Evolutionary conservation across 78 protist genomes (phyloP).

Genomic region (Chrysochromulina parva): DNA sequence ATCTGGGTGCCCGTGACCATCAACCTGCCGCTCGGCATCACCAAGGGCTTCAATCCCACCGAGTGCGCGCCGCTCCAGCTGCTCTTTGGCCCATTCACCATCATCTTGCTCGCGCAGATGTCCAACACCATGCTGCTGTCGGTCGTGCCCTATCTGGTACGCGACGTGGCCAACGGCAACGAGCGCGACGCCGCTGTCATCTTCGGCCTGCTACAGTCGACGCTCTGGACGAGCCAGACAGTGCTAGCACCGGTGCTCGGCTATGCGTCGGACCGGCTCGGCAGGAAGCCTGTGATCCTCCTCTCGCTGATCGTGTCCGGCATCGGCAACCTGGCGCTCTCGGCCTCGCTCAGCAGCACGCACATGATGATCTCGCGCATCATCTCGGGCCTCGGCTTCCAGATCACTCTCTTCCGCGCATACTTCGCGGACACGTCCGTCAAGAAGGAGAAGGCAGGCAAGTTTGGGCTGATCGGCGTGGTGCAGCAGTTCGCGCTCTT

Average conservation of each 20-base stretch:
- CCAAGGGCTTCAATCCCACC: background rate
- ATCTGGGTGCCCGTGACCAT: slow-evolving; percentile 14
- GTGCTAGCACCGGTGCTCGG: slow-evolving; percentile 5
- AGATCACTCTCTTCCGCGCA: slow-evolving; percentile 20
- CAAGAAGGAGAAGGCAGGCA: background rate
- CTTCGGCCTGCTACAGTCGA: background rate
- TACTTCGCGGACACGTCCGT: background rate
- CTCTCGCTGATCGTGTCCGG: background rate
- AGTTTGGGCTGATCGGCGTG: slow-evolving; percentile 13
- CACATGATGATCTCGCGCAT: background rate
- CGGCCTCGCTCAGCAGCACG: background rate
- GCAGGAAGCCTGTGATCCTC: background rate
- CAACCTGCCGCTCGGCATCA: slow-evolving; percentile 18
- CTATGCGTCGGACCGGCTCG: background rate
- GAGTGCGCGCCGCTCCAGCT: background rate
- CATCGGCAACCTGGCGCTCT: background rate
- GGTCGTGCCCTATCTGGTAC: background rate
- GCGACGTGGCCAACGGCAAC: background rate
- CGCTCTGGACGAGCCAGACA: background rate
- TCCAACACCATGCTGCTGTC: background rate
- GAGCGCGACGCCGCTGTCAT: background rate
- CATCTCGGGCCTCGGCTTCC: slow-evolving; percentile 2
- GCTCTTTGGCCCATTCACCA: background rate
- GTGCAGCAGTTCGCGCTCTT: background rate
- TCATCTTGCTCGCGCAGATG: background rate